Base-by-base conservation (phyloP, 768 basidiomycete species). In the Leccinum boreale region DNA sequence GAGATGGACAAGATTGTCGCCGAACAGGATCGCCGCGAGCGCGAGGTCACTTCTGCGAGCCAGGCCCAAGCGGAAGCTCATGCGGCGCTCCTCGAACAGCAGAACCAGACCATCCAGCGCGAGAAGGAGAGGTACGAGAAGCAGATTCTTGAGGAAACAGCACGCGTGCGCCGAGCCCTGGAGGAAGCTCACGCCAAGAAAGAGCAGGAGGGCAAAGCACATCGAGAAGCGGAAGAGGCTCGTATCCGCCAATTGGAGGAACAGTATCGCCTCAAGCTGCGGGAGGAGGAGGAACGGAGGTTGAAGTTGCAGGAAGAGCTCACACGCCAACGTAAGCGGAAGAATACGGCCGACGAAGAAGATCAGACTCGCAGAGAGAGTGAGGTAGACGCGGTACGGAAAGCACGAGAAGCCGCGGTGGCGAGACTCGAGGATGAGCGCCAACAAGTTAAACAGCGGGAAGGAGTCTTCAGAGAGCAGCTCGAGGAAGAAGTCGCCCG, bases 221-320 rank as follows among this genome's bases (percentile, higher is more conserved):
- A 21, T 21, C 63, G 58, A 47, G 54, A 67, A 49, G 62, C 63
- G 3, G 68, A 72, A 49, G 66, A 72, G 45, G 62, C 44, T 10
- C 70, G 68, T 31, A 54, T 68, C 42, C 70, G 46, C 47, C 55
- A 65, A 15, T 58, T 68, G 5, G 68, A 67, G 31, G 71, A 73
- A 36, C 58, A 70, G 28, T 61, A 72, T n/a, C 65, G 62, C 29
- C 60, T 65, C 55, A 67, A 29, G 36, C 58, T 73, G 28, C 68
- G 52, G 7, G 70, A 73, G 39, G 73, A 73, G 36, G 73, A 72
- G 58, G 55, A 58, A 9, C 70, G 56, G 12, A 64, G 71, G 47
- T 24, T 42, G 26, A 51, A 45, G 26, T 56, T 72, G 47, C 66
- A 72, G 31, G 67, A 67, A 11, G 65, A 72, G 50, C 67, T 74